These are phyloP conservation scores for Juncus effusus DNA, from an alignment of 176 grass and related monocot genomes.

Conservation along the genomic window DNA sequence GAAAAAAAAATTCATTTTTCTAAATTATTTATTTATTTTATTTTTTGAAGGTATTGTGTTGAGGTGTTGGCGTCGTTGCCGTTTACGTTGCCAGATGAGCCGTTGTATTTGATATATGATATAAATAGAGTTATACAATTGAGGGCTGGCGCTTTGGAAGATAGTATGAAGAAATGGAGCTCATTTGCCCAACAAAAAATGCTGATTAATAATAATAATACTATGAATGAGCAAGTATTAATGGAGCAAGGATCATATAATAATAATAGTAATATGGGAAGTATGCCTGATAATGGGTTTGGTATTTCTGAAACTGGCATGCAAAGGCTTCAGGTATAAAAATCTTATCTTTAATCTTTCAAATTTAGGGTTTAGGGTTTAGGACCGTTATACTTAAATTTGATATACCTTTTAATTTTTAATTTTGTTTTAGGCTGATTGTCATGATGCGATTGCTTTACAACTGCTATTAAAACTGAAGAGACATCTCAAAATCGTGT, in stretches of 20 bases:
- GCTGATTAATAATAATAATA: slow-evolving; percentile 22
- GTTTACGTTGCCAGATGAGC: slow-evolving; percentile 84
- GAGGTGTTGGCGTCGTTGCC: slow-evolving; percentile 94
- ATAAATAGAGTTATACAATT: slow-evolving; percentile 97
- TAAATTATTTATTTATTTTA: slow-evolving; percentile 20
- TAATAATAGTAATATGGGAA: slow-evolving; percentile 20
- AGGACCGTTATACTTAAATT: neutral
- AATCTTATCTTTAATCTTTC: neutral
- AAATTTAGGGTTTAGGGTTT: slow-evolving; percentile 2
- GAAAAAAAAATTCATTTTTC: no score
- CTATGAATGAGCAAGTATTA: slow-evolving; percentile 32
- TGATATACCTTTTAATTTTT: slow-evolving; percentile 21
- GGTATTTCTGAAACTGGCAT: slow-evolving; percentile 48
- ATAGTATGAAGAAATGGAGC: slow-evolving; percentile 90
- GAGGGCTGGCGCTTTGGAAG: slow-evolving; percentile 74
- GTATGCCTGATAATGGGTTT: slow-evolving; percentile 41
- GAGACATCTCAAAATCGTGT: slow-evolving; percentile 92
- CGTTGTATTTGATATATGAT: slow-evolving; percentile 95
- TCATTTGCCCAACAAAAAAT: slow-evolving; percentile 52
- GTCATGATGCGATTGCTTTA: slow-evolving; percentile 72
- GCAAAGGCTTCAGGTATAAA: slow-evolving; percentile 61
- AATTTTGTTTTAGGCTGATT: slow-evolving; percentile 66
- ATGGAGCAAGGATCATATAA: slow-evolving; percentile 40
- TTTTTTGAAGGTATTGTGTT: slow-evolving; percentile 78
- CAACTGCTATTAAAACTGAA: slow-evolving; percentile 94